Base-by-base conservation (phyloP, 768 basidiomycete species). In the Paxillus ammoniavirescens region DNA sequence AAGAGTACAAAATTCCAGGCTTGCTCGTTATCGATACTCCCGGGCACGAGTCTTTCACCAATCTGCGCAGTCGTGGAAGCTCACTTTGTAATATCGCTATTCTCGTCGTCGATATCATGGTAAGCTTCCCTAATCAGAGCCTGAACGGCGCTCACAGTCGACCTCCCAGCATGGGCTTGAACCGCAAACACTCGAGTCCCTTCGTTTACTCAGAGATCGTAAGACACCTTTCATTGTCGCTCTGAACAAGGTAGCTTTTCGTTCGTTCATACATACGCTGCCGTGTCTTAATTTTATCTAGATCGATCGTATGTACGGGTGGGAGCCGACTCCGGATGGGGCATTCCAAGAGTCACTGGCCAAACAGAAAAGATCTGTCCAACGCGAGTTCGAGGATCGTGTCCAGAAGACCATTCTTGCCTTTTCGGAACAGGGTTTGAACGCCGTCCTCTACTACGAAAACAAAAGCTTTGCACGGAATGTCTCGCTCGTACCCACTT, bases 151-250 rank as follows among this genome's bases (percentile, higher is more conserved):
- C 36, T 54, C 23, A 58, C 54, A 49, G 45, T 53, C 17, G 51
- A n/a, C 12, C 50, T 26, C 48, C 31, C 56, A 92, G 94, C 96
- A 99, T 73, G 96, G 95, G 38, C 79, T 99, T 47, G 97, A 98
- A 73, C 93, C 86, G n/a, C 97, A 98, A 73, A 99, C 97, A 0
- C 76, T 98, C 49, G 97, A 99, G 72, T 98, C 96, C 4, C 79
- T 99, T 28, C 88, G 95, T 40, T 75, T 99, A 53, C 80, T 99
- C 47, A 81, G 89, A 59, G 93, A 96, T 67, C 83, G 87, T 49
- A 97, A 97, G 74, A 98, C 96, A 8, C 97, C 97, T 0, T 99
- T 99, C 77, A 97, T 99, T 52, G 96, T 99, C 45, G 97, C 97
- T 5, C 77, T 99, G 43, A 99, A 99, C 78, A 98, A 99, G 80